These are phyloP conservation scores for Botrytis hyacinthi DNA, from an alignment of 2,329 filamentous ascomycete genomes.

Conservation along the genomic window DNA sequence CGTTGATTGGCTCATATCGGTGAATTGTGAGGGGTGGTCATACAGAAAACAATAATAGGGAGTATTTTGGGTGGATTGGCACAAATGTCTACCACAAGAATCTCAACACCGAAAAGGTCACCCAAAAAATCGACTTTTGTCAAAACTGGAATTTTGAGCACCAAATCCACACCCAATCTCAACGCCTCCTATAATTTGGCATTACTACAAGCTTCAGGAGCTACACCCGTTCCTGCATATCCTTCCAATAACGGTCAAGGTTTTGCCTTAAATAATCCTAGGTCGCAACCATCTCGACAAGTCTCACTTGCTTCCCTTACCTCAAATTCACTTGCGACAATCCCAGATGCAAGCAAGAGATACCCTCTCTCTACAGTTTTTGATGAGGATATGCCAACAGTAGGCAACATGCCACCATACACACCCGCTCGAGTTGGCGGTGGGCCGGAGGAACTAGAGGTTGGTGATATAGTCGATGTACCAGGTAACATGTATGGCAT, in stretches of 20 bases:
- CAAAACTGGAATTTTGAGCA: conserved; percentile 35
- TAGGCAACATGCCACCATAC: conserved; percentile 51
- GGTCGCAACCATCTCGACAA: conserved; percentile 53
- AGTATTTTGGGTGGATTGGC: not conserved
- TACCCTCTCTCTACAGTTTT: conserved; percentile 59
- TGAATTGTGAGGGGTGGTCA: conserved; percentile 8
- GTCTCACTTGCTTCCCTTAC: conserved; percentile 69
- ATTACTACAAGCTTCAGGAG: conserved; percentile 22
- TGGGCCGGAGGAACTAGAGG: conserved; percentile 53
- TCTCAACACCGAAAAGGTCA: conserved; percentile 15
- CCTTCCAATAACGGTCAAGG: conserved; percentile 7
- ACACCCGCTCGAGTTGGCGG: conserved; percentile 53
- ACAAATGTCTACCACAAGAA: conserved; percentile 15
- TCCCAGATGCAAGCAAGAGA: conserved; percentile 64
- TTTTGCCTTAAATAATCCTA: conserved; percentile 9
- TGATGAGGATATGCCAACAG: conserved; percentile 42
- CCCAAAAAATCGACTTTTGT: conserved; percentile 16
- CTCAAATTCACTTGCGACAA: conserved; percentile 58
- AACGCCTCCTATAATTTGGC: conserved; percentile 39
- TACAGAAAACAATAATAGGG: conserved; percentile 1
- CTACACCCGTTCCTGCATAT: not conserved
- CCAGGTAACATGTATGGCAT: conserved; percentile 89
- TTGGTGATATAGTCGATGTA: conserved; percentile 86
- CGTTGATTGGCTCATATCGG: conserved; percentile 7
- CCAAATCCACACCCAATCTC: conserved; percentile 59